Percentiles rank a stretch among this genome's conserved stretches.
Conservation (phyloP, 192 early-diverging fungal genomes). For the Pilaira anomala region DNA sequence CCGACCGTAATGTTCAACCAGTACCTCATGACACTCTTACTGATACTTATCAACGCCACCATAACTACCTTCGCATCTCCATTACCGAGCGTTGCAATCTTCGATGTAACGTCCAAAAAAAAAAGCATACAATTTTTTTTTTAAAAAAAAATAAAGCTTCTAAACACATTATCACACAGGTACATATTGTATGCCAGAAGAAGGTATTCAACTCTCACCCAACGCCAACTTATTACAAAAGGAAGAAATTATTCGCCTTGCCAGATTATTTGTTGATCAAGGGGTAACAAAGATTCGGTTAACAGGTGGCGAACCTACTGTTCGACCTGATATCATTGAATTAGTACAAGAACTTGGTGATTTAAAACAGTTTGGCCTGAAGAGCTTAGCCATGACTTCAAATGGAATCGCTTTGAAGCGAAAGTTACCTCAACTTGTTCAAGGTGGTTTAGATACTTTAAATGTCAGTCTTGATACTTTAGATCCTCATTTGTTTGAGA, state of each 20-base stretch:
- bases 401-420: constrained; percentile 90
- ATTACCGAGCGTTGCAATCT: constrained; percentile 95
- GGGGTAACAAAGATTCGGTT: constrained; percentile 93
- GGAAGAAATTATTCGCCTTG: constrained; percentile 77
- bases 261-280: constrained; percentile 79
- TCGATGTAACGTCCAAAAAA: constrained; percentile 56
- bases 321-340: constrained; percentile 86
- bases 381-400: constrained; percentile 86
- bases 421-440: constrained; percentile 68
- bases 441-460: constrained; percentile 77
- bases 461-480: constrained; percentile 94
- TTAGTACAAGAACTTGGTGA: constrained; percentile 76
- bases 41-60: constrained; percentile 83
- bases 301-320: constrained; percentile 95
- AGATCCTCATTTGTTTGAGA: constrained; percentile 81
- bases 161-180: constrained; percentile 37
- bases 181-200: constrained; percentile 96
- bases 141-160: background rate
- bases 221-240: constrained; percentile 69
- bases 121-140: background rate
- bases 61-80: constrained; percentile 93
- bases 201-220: constrained; percentile 74
- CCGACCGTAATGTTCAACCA: background rate
- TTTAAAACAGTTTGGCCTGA: constrained; percentile 70
- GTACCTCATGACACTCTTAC: background rate